phyloP scores from a whole-genome alignment of 768 basidiomycete species.

The Suillus clintonianus region DNA sequence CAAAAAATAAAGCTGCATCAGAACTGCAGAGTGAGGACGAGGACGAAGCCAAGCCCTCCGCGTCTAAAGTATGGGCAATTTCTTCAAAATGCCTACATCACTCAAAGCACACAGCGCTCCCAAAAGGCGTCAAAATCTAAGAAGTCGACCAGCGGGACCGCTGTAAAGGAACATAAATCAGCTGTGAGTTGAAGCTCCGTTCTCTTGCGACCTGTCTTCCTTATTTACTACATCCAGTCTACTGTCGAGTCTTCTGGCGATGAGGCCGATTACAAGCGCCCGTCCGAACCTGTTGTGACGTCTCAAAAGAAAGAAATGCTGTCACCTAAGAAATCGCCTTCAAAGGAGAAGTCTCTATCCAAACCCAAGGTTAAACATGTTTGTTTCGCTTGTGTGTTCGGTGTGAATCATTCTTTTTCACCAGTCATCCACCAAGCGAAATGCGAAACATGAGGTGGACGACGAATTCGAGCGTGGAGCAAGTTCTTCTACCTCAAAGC shows the following conservation, averaged over 20 bases:
- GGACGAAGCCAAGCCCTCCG: neutral
- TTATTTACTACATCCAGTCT: constrained; percentile 15
- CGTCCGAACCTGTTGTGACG: neutral
- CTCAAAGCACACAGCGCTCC: neutral
- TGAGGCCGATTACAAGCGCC: constrained; percentile 14
- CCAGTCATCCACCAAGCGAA: neutral
- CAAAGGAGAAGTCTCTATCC: constrained; percentile 15
- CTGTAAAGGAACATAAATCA: constrained; percentile 7
- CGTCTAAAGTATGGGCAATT: neutral
- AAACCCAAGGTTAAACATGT: neutral
- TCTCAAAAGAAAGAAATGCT: constrained; percentile 11
- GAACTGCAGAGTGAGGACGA: neutral
- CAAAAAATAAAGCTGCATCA: neutral
- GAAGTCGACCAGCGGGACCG: neutral
- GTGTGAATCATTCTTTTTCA: constrained; percentile 2
- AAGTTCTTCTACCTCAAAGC: constrained; percentile 13
- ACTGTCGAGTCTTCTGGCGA: constrained; percentile 31
- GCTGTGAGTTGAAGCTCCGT: neutral
- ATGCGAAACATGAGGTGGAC: neutral
- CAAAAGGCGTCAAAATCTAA: neutral
- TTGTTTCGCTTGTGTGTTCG: neutral
- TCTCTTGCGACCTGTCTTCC: neutral
- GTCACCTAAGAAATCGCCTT: constrained; percentile 5
- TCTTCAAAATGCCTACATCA: neutral
- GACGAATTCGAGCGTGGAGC: neutral